Percentiles rank a stretch among this genome's conserved stretches.
phyloP scores from a whole-genome alignment of 768 basidiomycete genomes.

The Mycena leptocephala region DNA sequence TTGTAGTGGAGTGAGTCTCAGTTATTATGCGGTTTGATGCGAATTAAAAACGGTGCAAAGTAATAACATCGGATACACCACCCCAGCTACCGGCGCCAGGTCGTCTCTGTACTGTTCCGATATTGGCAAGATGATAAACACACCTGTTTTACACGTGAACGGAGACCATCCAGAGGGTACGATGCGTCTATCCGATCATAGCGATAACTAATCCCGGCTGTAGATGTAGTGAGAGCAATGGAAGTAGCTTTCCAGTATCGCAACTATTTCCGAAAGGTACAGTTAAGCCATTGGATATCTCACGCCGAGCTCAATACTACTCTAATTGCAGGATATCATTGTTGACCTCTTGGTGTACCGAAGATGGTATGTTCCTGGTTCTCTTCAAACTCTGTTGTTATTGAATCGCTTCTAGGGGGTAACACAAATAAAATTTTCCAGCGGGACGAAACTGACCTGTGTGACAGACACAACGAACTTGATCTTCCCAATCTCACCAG shows the following conservation, averaged over 20 bases:
- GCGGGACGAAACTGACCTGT: neutral
- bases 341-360: constrained; percentile 93
- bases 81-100: constrained; percentile 87
- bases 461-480: constrained; percentile 86
- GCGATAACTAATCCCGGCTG: neutral
- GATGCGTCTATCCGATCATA: constrained; percentile 20
- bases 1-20: constrained; percentile 97
- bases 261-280: constrained; percentile 86
- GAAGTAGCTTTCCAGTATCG: constrained; percentile 92
- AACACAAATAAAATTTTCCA: constrained; percentile 18
- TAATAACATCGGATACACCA: constrained; percentile 91
- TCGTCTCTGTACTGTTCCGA: constrained; percentile 93
- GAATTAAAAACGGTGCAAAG: too few species aligned
- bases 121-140: constrained; percentile 91
- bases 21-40: too few species aligned
- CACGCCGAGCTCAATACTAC: neutral
- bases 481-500: constrained; percentile 91
- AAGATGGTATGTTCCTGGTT: constrained; percentile 68
- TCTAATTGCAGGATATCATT: constrained; percentile 75
- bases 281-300: neutral
- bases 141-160: constrained; percentile 92
- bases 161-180: constrained; percentile 91
- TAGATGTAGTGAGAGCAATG: constrained; percentile 89
- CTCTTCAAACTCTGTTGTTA: neutral
- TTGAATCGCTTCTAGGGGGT: constrained; percentile 55